Conservation (phyloP, 805 yeast genomes). For the Wickerhamiella dianesei region DNA sequence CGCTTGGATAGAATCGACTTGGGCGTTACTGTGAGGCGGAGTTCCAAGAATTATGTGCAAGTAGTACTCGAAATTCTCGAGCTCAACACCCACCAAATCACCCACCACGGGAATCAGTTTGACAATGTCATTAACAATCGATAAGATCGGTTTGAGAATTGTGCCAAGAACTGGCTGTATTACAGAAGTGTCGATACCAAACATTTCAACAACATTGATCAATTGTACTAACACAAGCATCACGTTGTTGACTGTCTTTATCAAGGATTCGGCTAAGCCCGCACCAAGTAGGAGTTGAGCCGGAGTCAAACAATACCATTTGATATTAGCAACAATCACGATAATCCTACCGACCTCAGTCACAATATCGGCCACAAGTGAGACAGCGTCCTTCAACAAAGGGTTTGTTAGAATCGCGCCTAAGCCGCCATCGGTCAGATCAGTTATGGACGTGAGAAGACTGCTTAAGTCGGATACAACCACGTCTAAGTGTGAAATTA, state of each 20-base stretch:
- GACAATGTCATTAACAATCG: background rate
- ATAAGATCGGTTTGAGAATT: background rate
- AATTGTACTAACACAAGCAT: background rate
- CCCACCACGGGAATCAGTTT: background rate
- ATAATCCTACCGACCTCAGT: background rate
- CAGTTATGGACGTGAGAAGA: background rate
- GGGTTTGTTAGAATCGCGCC: background rate
- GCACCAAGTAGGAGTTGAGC: background rate
- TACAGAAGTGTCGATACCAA: background rate
- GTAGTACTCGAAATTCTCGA: background rate
- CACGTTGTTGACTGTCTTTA: background rate
- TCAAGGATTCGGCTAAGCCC: background rate
- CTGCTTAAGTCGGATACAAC: background rate
- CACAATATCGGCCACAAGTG: background rate
- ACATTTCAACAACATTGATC: background rate
- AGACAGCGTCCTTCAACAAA: background rate
- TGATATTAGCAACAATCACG: background rate
- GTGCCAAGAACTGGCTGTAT: background rate
- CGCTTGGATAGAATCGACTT: background rate
- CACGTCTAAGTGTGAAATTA: background rate
- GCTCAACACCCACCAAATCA: background rate
- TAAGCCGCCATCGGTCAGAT: background rate
- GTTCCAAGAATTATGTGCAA: background rate
- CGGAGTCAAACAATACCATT: background rate
- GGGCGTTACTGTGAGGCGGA: background rate